Evolutionary conservation across 345 rosid species (phyloP), one percentile per base, ranked within the genome.

Genomic region (Aquilaria yunnanensis): DNA sequence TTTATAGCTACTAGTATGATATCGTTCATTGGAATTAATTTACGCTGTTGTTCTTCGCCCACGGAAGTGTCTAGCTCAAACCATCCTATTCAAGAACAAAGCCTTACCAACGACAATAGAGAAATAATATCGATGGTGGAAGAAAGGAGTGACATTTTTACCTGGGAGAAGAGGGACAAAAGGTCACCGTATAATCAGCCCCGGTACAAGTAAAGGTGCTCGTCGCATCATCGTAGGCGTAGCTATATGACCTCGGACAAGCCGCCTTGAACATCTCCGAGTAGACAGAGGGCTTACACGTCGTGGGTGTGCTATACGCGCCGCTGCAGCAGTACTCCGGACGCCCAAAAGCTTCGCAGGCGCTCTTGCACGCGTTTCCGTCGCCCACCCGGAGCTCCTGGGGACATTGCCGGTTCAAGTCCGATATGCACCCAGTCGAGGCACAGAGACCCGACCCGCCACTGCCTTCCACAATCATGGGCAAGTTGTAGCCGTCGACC

Each of bases 321-420:
- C 99, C 97, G 33, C 97, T 94, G 33, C 99, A 94, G 57, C 99
- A 94, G 52, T 88, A 94, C 81, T 94, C 95, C 0, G 97, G 92
- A 57, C 90, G 84, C 64, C 95, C 81, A 61, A 94, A 94, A 4
- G 95, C 99, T 64, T 80, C 86, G 56, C 99, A 90, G 68, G 99
- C 99, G 80, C 97, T 90, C 68, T 82, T 90, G 69, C 97, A 90
- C 50, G 91, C 99, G 60, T 73, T 76, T 0, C 93, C 95, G 1
- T 78, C 82, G 2, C 91, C 92, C 1, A 70, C 82, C 49, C 73
- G 74, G 45, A 94, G 77, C 74, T 94, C 97, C 11, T 76, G 56
- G 2, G 99, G 99, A 61, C 99, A 94, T 66, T 73, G 89, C 16
- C 29, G 70, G 88, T 90, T 94, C 52, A 94, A 76, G 63, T 94